These are phyloP conservation scores for Globisporangium camurandrum DNA, from an alignment of 352 stramenopile species.

Conservation along the genomic window DNA sequence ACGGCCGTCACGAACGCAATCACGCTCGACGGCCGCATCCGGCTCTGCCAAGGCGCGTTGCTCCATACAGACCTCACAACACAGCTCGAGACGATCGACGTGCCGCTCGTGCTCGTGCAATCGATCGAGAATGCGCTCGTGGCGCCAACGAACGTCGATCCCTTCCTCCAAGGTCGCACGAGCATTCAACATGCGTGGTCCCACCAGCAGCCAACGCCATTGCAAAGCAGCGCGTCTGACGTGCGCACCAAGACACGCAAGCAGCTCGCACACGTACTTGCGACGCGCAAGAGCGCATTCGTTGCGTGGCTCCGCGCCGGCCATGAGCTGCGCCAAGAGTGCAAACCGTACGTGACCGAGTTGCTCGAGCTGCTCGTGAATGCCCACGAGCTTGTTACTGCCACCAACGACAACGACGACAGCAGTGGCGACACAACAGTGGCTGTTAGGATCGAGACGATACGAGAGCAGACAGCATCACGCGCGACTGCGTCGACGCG, in stretches of 20 bases:
- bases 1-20: slow-evolving; percentile 90
- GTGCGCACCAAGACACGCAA: slow-evolving; percentile 41
- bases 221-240: slow-evolving; percentile 15
- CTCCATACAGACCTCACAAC: slow-evolving; percentile 60
- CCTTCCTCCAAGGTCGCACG: slow-evolving; percentile 78
- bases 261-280: slow-evolving; percentile 46
- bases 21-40: slow-evolving; percentile 80
- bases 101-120: slow-evolving; percentile 83
- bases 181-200: slow-evolving; percentile 70
- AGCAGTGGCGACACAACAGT: too few species aligned
- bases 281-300: slow-evolving; percentile 57
- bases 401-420: too few species aligned
- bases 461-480: too few species aligned
- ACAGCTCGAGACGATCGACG: slow-evolving; percentile 42
- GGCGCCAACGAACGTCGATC: slow-evolving; percentile 84
- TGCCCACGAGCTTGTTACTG: background rate
- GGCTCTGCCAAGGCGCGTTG: slow-evolving; percentile 71
- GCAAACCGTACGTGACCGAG: slow-evolving; percentile 72
- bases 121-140: slow-evolving; percentile 87
- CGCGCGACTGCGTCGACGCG: background rate
- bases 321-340: slow-evolving; percentile 86
- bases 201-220: slow-evolving; percentile 42
- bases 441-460: too few species aligned
- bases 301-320: slow-evolving; percentile 85
- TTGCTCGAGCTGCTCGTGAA: slow-evolving; percentile 76